Conservation (phyloP, 2,329 filamentous ascomycete genomes). For the Juglanconis oblonga region DNA sequence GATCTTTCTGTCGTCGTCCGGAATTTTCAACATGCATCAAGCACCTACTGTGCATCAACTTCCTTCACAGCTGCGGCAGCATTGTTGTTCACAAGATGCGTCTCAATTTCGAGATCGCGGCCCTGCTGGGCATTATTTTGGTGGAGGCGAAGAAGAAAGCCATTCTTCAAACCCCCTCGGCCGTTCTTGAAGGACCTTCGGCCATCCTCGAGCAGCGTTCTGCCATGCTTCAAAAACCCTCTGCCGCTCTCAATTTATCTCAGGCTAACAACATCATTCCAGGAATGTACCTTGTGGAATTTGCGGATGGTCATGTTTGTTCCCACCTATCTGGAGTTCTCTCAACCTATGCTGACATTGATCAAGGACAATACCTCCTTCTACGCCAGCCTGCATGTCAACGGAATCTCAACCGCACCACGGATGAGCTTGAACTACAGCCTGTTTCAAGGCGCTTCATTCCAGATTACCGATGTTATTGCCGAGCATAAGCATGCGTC, state of each 20-base stretch:
- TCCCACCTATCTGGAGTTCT: background rate
- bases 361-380: conserved; percentile 19
- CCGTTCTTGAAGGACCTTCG: background rate
- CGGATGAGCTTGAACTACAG: conserved; percentile 22
- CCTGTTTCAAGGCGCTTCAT: conserved; percentile 24
- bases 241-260: background rate
- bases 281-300: conserved; percentile 24
- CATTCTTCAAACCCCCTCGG: background rate
- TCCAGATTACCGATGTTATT: conserved; percentile 13
- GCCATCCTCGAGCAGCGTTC: background rate
- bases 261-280: background rate
- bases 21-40: background rate
- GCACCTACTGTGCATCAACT: too few species aligned
- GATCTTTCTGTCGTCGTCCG: background rate
- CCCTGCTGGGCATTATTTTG: background rate
- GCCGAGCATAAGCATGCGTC: conserved; percentile 13
- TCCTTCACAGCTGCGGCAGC: background rate
- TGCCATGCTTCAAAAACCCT: background rate
- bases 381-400: conserved; percentile 17
- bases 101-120: background rate
- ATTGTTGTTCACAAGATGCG: conserved; percentile 1
- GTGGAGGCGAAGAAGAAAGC: background rate
- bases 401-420: conserved; percentile 16
- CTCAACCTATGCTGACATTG: background rate
- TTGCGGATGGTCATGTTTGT: conserved; percentile 18